Percentiles rank a stretch among this genome's conserved stretches.
phyloP scores from a whole-genome alignment of 1,284 basidiomycete species.

The Cystobasidium slooffiae region DNA sequence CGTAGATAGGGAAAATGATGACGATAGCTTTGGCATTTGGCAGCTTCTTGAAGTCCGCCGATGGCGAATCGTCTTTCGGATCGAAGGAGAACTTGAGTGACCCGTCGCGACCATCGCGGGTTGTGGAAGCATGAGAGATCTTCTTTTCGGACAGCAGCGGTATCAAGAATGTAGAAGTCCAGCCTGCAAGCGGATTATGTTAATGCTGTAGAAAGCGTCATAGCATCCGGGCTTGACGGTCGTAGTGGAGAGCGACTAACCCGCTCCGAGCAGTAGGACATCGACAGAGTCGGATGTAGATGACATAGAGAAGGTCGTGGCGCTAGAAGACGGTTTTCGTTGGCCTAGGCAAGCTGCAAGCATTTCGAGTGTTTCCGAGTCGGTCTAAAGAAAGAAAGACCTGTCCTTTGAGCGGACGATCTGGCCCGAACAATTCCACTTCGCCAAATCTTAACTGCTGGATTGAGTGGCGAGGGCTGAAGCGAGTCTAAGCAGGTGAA shows the following conservation, averaged over 20 bases:
- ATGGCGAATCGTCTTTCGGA: slow-evolving; percentile 55
- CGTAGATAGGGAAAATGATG: slow-evolving; percentile 67
- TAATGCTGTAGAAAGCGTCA: background rate
- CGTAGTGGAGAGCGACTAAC: slow-evolving; percentile 49
- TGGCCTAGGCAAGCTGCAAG: slow-evolving; percentile 4
- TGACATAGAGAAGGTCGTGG: background rate
- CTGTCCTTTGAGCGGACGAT: no score
- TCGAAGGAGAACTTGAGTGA: slow-evolving; percentile 56
- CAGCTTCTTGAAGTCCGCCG: slow-evolving; percentile 60
- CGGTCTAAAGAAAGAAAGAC: no score
- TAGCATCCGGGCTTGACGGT: background rate
- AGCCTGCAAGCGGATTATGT: slow-evolving; percentile 52
- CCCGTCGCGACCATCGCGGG: slow-evolving; percentile 60
- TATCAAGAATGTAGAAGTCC: slow-evolving; percentile 69
- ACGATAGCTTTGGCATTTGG: slow-evolving; percentile 67
- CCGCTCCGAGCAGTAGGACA: slow-evolving; percentile 69
- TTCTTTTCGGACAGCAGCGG: slow-evolving; percentile 61
- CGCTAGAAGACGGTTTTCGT: background rate
- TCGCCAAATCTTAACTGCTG: no score
- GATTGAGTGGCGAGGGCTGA: no score
- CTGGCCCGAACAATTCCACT: no score
- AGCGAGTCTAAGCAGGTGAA: no score
- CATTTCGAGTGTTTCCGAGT: no score
- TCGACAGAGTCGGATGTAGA: slow-evolving; percentile 57
- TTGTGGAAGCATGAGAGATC: slow-evolving; percentile 65